Evolutionary conservation across 2,329 filamentous ascomycete species (phyloP).

Genomic region (Microdochium nivale): DNA sequence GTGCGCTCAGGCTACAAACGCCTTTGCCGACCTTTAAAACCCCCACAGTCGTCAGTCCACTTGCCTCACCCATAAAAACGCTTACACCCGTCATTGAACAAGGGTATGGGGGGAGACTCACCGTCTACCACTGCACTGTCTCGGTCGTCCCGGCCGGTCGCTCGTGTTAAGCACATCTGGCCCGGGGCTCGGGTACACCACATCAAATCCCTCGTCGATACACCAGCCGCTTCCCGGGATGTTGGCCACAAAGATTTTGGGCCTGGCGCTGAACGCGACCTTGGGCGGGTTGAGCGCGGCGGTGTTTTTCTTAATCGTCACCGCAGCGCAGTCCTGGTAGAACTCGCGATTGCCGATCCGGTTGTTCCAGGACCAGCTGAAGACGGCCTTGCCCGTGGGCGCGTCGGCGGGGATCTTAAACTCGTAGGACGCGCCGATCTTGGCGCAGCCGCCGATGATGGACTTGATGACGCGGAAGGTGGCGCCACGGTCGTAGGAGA

Average conservation of each 20-base stretch:
- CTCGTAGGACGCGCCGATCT: slow-evolving; percentile 39
- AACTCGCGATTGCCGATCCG: slow-evolving; percentile 69
- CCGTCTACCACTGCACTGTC: too few species aligned
- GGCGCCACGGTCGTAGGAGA: slow-evolving; percentile 64
- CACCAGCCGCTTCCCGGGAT: slow-evolving; percentile 44
- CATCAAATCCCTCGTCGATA: slow-evolving; percentile 48
- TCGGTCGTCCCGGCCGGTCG: too few species aligned
- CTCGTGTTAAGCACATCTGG: slow-evolving; percentile 28
- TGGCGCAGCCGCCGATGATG: slow-evolving; percentile 27
- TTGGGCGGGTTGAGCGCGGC: slow-evolving; percentile 9
- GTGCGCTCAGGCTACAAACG: too few species aligned
- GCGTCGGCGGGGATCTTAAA: slow-evolving; percentile 60
- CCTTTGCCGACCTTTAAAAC: too few species aligned
- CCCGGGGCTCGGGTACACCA: slow-evolving; percentile 60
- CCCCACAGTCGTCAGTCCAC: too few species aligned
- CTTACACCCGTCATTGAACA: too few species aligned
- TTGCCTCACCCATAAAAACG: too few species aligned
- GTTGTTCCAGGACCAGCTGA: slow-evolving; percentile 76
- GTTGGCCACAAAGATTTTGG: slow-evolving; percentile 65
- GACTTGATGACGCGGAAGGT: slow-evolving; percentile 54
- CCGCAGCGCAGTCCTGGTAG: slow-evolving; percentile 78
- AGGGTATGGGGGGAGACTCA: too few species aligned
- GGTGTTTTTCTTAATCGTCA: slow-evolving; percentile 44
- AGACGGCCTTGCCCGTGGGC: slow-evolving; percentile 48
- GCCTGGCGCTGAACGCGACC: slow-evolving; percentile 42